Evolutionary conservation across 2,329 filamentous ascomycete genomes (phyloP).

Genomic region (Drechslerella stenobrocha): DNA sequence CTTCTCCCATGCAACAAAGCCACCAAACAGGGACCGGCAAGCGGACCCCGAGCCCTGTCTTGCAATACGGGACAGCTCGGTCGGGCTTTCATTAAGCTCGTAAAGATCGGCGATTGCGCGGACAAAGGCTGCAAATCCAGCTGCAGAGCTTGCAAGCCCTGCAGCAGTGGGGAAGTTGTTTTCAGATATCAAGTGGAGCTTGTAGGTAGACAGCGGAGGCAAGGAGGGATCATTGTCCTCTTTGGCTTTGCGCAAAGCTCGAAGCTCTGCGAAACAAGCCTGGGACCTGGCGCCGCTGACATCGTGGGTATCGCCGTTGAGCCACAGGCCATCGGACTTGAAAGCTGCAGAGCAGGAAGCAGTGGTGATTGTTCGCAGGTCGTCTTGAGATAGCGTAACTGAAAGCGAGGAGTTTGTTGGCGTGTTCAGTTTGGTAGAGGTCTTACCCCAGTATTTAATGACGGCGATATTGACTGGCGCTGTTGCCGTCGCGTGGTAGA

Average conservation of each 20-base stretch:
- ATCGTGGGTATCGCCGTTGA: constrained; percentile 82
- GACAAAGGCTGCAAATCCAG: constrained; percentile 71
- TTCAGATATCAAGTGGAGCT: constrained; percentile 85
- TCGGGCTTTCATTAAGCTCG: constrained; percentile 75
- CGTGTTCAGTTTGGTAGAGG: constrained; percentile 88
- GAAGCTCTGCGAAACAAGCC: constrained; percentile 86
- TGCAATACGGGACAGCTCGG: constrained; percentile 84
- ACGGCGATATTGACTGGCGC: constrained; percentile 98
- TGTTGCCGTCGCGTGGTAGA: constrained; percentile 92
- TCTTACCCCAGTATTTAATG: constrained; percentile 98
- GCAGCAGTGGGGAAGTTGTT: constrained; percentile 99
- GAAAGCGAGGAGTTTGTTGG: constrained; percentile 97
- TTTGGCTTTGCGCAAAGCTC: constrained; percentile 72
- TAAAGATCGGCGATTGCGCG: constrained; percentile 91
- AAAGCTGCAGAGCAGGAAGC: constrained; percentile 82
- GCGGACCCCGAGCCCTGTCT: constrained; percentile 93
- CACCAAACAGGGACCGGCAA: constrained; percentile 88
- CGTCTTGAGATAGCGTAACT: constrained; percentile 90
- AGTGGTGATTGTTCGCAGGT: constrained; percentile 93
- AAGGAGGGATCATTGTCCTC: constrained; percentile 72
- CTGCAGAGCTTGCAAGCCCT: constrained; percentile 74
- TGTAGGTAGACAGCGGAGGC: constrained; percentile 76
- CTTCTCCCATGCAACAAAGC: constrained; percentile 92
- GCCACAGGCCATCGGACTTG: constrained; percentile 71
- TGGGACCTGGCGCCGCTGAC: constrained; percentile 88